Percentiles rank a stretch among this genome's conserved stretches.
These are phyloP conservation scores for Fraxinus pennsylvanica DNA, from an alignment of 257 asterid species.

Conservation along the genomic window DNA sequence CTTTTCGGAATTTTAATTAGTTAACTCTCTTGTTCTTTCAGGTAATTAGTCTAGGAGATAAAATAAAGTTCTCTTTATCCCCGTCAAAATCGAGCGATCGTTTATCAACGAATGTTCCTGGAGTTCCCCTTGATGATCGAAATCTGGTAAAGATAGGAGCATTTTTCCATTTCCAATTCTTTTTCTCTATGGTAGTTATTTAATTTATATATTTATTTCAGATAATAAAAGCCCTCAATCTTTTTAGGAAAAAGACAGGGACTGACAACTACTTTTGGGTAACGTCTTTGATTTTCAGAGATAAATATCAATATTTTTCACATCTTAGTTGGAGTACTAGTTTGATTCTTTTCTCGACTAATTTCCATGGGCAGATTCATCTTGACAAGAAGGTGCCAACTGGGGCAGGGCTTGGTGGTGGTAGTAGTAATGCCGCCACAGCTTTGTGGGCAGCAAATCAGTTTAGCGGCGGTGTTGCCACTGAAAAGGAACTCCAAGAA, in stretches of 20 bases:
- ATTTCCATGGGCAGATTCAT: slow-evolving; percentile 58
- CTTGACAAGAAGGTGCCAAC: slow-evolving; percentile 95
- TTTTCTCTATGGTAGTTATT: not conserved
- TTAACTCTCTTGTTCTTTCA: slow-evolving; percentile 36
- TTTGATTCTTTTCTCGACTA: slow-evolving; percentile 12
- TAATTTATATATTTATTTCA: slow-evolving; percentile 39
- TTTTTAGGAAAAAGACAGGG: slow-evolving; percentile 87
- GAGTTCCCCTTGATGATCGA: slow-evolving; percentile 79
- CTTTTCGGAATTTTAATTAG: slow-evolving; percentile 5
- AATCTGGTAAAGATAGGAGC: slow-evolving; percentile 60
- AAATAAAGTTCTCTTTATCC: slow-evolving; percentile 77
- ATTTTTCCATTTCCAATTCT: slow-evolving; percentile 4
- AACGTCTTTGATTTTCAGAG: slow-evolving; percentile 7
- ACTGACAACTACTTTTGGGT: slow-evolving; percentile 82
- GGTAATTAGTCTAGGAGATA: slow-evolving; percentile 95
- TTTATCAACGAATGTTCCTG: slow-evolving; percentile 73
- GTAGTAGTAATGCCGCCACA: slow-evolving; percentile 99
- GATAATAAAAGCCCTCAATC: slow-evolving; percentile 97
- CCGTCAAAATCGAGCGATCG: slow-evolving; percentile 79
- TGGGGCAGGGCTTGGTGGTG: slow-evolving; percentile 99
- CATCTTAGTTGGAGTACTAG: not conserved
- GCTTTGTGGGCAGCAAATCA: slow-evolving; percentile 99
- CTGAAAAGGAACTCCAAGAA: slow-evolving; percentile 86
- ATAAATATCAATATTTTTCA: not conserved
- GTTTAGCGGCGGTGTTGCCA: slow-evolving; percentile 77